Base-by-base conservation (phyloP, 768 basidiomycete species). In the Amanita subjunquillea region DNA sequence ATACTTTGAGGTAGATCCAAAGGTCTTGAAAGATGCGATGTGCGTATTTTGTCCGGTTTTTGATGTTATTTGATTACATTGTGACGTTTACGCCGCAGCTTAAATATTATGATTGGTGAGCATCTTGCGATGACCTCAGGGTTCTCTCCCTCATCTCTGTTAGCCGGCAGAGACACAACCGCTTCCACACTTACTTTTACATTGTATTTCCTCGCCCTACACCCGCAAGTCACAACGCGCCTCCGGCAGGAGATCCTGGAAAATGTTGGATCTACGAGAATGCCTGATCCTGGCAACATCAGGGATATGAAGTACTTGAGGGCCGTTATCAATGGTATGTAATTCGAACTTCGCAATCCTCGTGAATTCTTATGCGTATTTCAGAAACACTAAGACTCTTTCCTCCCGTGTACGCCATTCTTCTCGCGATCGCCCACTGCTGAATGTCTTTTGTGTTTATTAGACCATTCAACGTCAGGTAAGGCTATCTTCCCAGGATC, bases 271-370 rank as follows among this genome's bases (percentile, higher is more conserved):
- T 60, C 67, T 0, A 68, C 67, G 0, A 68, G 70, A 1, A 66
- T 73, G 9, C 83, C 81, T 4, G 74, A 74, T 3, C 75, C 74
- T 49, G 76, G 79, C 41, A 76, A 81, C 54, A 74, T 85, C 56
- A 68, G 69, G 27, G 77, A 78, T 6, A 79, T 84, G 77, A 82
- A 78, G 61, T 84, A 76, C 56, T 62, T 84, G 13, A 67, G 79
- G 15, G 83, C 83, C 1, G 78, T 84, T 29, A 74, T 85, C 43
- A 83, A 85, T 55, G 82, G 82, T 82, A 41, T 39, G 60, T 37
- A 6, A 4, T 13, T 10, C 2, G 13, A 27, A 27, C 5, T 27
- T 43, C 9, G 23, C 17, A 15, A 20, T 10, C 12, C 27, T 50
- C 49, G 32, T 22, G 2, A 29, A 8, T 43, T 22, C 23, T 25